Percentiles rank a stretch among this genome's conserved stretches.
Conservation (phyloP, 1,139 yeast genomes). For the Blastobotrys ciferrii region DNA sequence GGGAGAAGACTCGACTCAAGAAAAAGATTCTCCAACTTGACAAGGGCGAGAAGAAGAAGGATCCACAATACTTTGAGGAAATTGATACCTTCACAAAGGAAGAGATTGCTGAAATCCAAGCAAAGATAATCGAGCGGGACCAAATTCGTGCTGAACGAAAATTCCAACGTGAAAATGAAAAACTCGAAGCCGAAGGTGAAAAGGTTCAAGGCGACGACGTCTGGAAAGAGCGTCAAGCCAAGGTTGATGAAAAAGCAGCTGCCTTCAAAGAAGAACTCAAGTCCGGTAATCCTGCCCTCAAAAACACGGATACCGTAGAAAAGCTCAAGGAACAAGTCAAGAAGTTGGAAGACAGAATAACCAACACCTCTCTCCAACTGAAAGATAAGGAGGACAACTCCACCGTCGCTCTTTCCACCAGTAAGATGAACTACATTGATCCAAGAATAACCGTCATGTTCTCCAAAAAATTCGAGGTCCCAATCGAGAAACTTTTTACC, state of each 20-base stretch:
- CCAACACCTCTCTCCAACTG: conserved; percentile 66
- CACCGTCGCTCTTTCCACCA: conserved; percentile 88
- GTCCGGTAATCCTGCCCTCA: conserved; percentile 59
- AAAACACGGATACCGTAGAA: conserved; percentile 56
- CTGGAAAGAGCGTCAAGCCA: conserved; percentile 56
- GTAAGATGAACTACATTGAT: conserved; percentile 92
- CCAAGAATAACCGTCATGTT: conserved; percentile 91
- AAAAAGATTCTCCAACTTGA: conserved; percentile 69
- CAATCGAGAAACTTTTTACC: conserved; percentile 88
- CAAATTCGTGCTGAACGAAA: conserved; percentile 61
- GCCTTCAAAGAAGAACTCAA: conserved; percentile 60
- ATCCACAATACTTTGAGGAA: conserved; percentile 59
- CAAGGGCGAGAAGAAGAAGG: conserved; percentile 49
- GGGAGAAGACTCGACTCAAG: conserved; percentile 79
- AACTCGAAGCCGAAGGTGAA: conserved; percentile 56
- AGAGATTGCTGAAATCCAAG: conserved; percentile 59
- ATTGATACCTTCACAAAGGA: conserved; percentile 67
- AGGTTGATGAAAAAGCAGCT: conserved; percentile 53
- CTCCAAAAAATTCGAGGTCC: conserved; percentile 81
- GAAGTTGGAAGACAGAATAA: conserved; percentile 67
- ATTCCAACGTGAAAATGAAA: conserved; percentile 75
- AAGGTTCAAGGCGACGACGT: conserved; percentile 54
- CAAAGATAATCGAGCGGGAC: conserved; percentile 55
- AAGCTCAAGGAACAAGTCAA: conserved; percentile 73
- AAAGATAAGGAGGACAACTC: conserved; percentile 94